Base-by-base conservation (phyloP, 371 early-diverging fungal genomes). In the Mortierella sp. region DNA sequence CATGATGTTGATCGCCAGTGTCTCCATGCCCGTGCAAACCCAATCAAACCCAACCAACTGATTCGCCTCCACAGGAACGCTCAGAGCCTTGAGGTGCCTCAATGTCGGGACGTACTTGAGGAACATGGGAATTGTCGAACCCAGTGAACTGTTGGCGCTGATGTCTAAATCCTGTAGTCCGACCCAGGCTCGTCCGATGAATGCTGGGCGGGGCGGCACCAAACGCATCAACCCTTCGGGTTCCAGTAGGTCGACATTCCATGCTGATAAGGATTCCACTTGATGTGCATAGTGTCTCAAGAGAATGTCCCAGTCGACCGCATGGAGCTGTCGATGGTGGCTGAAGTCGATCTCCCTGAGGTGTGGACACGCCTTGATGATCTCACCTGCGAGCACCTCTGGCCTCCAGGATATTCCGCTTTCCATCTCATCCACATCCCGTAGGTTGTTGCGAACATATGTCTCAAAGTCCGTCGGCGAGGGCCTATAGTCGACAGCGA, bases 11-110 rank as follows among this genome's bases (percentile, higher is more conserved):
- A 79, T 68, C 41, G 64, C 76, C 39, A 79, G 40, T 0, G 68
- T 45, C 64, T 74, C 79, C 53, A 79, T 10, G 0, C 50, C 64
- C 4, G 47, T 67, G 48, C 74, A 79, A 16, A 52, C 74, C 79
- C 79, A 79, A n/a, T 71, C 71, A 37, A 39, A 74, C 29, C 71
- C 71, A 16, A 71, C 61, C 26, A 79, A 29, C 1, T 43, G 13
- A 39, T 40, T 31, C 4, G 79, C 79, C 14, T 79, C 71, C 53
- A 74, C 11, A 40, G 71, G 68, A 13, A 79, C 71, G 2, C 34
- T 34, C 43, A 65, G 16, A 13, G 79, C 79, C 29, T 47, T 22
- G 44, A 79, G 66, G 13, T 53, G 70, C 47, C 50, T 66, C 26
- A 79, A 64, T 10, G 61, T 63, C 10, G 70, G 68, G 9, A 74